Evolutionary conservation across 2,329 filamentous ascomycete genomes (phyloP), one percentile per base, ranked within the genome.

Genomic region (Pleurostoma richardsiae): DNA sequence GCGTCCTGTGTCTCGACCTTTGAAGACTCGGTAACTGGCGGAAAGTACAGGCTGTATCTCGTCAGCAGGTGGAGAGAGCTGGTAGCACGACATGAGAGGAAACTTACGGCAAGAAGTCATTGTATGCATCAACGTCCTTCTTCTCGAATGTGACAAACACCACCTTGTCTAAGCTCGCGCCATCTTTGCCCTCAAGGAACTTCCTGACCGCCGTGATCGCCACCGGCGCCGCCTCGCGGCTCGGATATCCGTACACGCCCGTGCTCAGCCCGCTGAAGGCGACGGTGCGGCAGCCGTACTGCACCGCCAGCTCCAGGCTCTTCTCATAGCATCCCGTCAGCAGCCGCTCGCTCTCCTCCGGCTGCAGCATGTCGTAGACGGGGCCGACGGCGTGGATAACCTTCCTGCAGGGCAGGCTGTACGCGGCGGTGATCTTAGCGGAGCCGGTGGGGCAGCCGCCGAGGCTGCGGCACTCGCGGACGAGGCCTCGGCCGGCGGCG

Each of bases 361-460:
- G 59, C 19, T 72, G 61, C 4, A 63, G 58, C 1, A 56, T 55
- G 44, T 69, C 55, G 65, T 91, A 96, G 30, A 95, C 67, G 0
- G 94, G 94, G 0, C 94, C 94, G 4, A 96, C 92, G 19, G 94
- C 82, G 65, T 97, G 94, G 46, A 97, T 95, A 55, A 97, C 79
- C 53, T 87, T 83, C 48, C 79, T 76, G 58, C 83, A 86, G 0
- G 90, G 90, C 28, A 97, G 72, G 0, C 80, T 59, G 65, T 94
- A 90, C 6, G 83, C 92, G 33, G 70, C 64, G 0, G 94, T 96
- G 59, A 96, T 90, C 63, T 92, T 92, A 29, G 90, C 88, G 29
- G 79, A 73, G 43, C 94, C 92, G 0, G 88, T 92, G 2, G 55
- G 64, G 64, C 91, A 96, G 43, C 90, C 88, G 42, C 74, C 62